Conservation (phyloP, 148 eudicot genomes). For the Rhododendron ferrugineum region DNA sequence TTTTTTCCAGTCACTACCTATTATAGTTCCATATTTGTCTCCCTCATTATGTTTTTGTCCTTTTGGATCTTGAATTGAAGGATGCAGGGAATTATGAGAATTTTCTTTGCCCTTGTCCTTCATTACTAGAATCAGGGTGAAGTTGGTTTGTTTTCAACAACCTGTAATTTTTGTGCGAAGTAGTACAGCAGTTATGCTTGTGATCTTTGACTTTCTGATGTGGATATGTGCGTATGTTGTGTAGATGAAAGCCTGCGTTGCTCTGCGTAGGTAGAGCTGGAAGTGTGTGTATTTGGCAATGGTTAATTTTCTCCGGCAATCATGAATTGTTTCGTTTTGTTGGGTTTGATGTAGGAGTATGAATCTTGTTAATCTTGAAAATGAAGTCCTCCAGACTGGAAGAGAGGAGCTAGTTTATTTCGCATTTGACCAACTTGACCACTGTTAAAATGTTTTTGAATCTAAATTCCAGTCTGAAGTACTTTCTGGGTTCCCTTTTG, state of each 20-base stretch:
- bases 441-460: background rate
- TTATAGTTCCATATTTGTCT: background rate
- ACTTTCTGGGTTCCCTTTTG: background rate
- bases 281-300: background rate
- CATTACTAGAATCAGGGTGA: background rate
- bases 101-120: background rate
- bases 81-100: background rate
- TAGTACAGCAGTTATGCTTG: background rate
- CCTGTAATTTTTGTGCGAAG: background rate
- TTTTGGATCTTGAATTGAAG: background rate
- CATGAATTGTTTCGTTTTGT: background rate
- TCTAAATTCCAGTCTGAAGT: background rate
- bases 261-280: background rate
- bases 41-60: background rate
- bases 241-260: background rate
- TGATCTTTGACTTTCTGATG: background rate
- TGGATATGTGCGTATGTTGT: background rate
- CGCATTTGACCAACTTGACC: background rate
- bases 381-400: too few relatives aligned
- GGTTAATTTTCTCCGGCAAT: background rate
- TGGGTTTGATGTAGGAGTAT: background rate
- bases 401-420: background rate
- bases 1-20: background rate
- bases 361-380: background rate
- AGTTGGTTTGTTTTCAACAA: background rate